phyloP scores from a whole-genome alignment of 2,329 filamentous ascomycete genomes.

The Colletotrichum viniferum region DNA sequence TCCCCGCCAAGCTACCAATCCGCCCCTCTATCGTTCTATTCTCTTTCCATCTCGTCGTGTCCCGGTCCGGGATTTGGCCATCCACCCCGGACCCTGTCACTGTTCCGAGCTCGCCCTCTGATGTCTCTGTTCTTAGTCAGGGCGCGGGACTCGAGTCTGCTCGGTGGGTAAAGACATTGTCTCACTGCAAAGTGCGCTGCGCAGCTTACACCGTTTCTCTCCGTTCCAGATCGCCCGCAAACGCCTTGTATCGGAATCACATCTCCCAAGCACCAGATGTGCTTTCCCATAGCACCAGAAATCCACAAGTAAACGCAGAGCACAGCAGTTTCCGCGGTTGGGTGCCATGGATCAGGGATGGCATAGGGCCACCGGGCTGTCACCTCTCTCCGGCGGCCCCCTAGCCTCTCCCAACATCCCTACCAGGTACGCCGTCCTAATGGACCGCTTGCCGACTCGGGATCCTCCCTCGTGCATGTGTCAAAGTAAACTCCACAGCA shows the following conservation, averaged over 20 bases:
- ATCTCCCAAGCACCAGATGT: neutral
- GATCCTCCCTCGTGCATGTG: constrained; percentile 9
- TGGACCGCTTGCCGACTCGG: neutral
- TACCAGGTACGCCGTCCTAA: constrained; percentile 6
- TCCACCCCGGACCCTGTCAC: neutral
- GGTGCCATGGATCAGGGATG: neutral
- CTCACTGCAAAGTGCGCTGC: neutral
- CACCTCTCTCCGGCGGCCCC: neutral
- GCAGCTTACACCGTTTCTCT: neutral
- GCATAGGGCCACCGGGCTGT: neutral
- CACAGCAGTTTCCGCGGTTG: neutral
- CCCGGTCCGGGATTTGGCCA: constrained; percentile 6
- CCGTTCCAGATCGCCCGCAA: neutral
- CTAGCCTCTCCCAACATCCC: neutral
- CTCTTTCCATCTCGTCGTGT: constrained; percentile 12
- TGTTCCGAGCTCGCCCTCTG: neutral
- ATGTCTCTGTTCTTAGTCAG: neutral
- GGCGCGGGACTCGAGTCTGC: neutral
- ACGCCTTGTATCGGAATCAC: neutral
- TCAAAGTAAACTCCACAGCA: constrained; percentile 11
- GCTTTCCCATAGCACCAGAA: neutral
- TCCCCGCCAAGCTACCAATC: constrained; percentile 8
- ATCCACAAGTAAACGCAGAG: neutral
- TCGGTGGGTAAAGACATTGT: neutral
- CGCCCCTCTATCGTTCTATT: constrained; percentile 16